A percentile compares a stretch with the other conserved stretches of the same genome.
phyloP scores from a whole-genome alignment of 192 early-diverging fungal genomes.

The Fimicolochytrium jonesii region DNA sequence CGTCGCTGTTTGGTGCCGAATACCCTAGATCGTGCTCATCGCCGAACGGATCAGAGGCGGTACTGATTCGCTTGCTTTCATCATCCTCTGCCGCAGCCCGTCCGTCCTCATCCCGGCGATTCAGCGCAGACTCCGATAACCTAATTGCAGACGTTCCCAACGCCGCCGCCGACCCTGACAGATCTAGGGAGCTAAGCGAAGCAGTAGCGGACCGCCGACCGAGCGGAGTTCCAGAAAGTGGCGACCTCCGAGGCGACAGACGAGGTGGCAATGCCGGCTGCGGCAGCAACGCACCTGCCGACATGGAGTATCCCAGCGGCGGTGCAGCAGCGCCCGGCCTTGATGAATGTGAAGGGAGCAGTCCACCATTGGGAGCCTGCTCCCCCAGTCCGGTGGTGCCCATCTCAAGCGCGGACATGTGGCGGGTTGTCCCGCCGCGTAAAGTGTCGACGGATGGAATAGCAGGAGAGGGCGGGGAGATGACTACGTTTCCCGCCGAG shows the following conservation, averaged over 20 bases:
- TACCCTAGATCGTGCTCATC: slow-evolving; percentile 12
- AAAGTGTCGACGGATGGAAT: not conserved
- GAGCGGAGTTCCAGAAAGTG: not conserved
- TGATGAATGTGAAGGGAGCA: not conserved
- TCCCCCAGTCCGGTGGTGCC: not conserved
- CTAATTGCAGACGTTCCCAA: not conserved
- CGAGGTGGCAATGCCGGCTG: not conserved
- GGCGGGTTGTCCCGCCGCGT: not conserved
- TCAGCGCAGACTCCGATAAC: not conserved
- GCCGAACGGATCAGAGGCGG: slow-evolving; percentile 20
- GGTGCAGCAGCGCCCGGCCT: not conserved
- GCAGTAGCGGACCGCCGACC: not conserved
- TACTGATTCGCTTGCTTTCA: not conserved
- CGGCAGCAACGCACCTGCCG: not conserved
- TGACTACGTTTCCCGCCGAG: not conserved
- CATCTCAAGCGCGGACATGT: not conserved
- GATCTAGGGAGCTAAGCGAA: not conserved
- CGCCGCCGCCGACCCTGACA: not conserved
- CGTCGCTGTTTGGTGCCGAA: not conserved
- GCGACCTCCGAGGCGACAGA: not conserved
- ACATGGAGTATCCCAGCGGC: slow-evolving; percentile 7
- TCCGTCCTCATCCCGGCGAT: not conserved
- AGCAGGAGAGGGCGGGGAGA: not conserved
- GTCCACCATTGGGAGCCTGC: not conserved
- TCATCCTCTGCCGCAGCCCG: not conserved